Conservation (phyloP, 2,329 filamentous ascomycete species). For the Sclerotinia trifoliorum region DNA sequence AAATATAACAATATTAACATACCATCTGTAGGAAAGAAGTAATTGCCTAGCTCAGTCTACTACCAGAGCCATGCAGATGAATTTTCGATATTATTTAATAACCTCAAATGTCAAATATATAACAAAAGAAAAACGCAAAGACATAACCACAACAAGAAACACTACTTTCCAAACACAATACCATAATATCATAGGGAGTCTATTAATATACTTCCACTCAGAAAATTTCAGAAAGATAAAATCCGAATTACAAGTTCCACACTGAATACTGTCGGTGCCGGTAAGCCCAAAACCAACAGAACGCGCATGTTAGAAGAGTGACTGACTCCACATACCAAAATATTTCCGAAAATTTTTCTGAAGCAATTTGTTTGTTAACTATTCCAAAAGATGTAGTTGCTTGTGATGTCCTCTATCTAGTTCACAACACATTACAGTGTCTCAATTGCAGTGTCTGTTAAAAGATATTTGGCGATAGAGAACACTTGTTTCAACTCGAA, state of each 20-base stretch:
- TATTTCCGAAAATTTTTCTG: not conserved
- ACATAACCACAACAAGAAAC: not conserved
- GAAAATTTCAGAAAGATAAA: no score
- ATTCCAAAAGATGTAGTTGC: no score
- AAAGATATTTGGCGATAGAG: not conserved
- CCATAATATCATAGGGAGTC: not conserved
- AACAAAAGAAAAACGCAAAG: not conserved
- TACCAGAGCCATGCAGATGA: no score
- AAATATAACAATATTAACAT: no score
- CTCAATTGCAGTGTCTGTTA: no score
- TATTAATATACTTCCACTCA: not conserved
- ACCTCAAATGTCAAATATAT: not conserved
- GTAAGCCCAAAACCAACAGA: not conserved
- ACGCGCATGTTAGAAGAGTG: not conserved
- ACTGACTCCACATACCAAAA: not conserved
- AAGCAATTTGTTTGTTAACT: no score
- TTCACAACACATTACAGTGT: no score
- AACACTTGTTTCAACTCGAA: not conserved
- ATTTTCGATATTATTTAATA: not conserved
- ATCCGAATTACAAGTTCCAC: not conserved
- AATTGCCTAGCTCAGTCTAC: no score
- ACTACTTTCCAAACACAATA: not conserved
- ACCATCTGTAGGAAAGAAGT: no score
- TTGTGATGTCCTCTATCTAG: no score
- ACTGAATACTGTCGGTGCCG: not conserved